These are phyloP conservation scores for Zalerion maritima DNA, from an alignment of 495 filamentous ascomycete genomes.

Conservation along the genomic window DNA sequence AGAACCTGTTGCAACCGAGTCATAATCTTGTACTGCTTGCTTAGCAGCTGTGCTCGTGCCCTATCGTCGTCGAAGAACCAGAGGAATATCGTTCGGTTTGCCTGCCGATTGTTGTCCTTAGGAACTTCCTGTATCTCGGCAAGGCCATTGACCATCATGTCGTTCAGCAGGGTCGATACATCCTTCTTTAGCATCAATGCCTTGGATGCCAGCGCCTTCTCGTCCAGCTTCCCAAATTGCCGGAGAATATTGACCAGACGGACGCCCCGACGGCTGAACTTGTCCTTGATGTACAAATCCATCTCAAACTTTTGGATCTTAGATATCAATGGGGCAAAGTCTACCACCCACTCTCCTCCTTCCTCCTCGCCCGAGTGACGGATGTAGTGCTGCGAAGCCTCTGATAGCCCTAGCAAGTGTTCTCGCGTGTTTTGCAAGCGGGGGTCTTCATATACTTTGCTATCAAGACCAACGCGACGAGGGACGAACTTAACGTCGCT, in stretches of 20 bases:
- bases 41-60: conserved; percentile 46
- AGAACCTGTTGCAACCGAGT: conserved; percentile 66
- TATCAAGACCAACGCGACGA: conserved; percentile 19
- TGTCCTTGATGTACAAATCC: conserved; percentile 58
- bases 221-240: conserved; percentile 78
- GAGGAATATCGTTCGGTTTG: conserved; percentile 68
- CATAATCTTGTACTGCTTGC: conserved; percentile 80
- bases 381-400: conserved; percentile 56
- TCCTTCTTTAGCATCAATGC: conserved; percentile 67
- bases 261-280: conserved; percentile 58
- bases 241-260: conserved; percentile 70
- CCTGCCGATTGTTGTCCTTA: conserved; percentile 59
- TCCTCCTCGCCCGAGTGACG: conserved; percentile 40
- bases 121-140: conserved; percentile 88
- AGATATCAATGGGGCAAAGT: conserved; percentile 55
- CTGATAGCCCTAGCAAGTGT: conserved; percentile 62
- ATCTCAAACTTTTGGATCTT: conserved; percentile 58
- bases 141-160: conserved; percentile 69
- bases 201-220: conserved; percentile 63
- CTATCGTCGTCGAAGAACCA: conserved; percentile 78
- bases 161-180: conserved; percentile 62
- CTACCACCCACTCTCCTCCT: conserved; percentile 60
- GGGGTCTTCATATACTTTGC: conserved; percentile 18
- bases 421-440: conserved; percentile 48
- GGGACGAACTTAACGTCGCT: conserved; percentile 9